Evolutionary conservation across 495 filamentous ascomycete genomes (phyloP), one percentile per base, ranked within the genome.

Genomic region (Penicillium maclennaniae): DNA sequence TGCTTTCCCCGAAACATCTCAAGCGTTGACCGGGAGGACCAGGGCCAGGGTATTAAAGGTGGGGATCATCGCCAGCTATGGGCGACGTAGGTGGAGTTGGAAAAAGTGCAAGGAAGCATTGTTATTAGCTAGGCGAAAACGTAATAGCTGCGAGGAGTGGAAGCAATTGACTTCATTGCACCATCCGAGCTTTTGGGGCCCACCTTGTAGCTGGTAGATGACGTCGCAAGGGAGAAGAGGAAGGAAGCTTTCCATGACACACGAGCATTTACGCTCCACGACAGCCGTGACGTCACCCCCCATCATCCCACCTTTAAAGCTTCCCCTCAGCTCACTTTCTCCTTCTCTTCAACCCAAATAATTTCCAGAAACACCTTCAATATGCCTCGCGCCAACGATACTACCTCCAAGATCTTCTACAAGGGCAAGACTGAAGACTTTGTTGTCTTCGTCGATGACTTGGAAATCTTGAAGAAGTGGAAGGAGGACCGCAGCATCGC

Each of bases 341-440:
- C 43, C 36, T 9, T 41, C 46, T n/a, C 28, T 23, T 54, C 45
- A 51, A 51, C n/a, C 41, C 42, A 51, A 41, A 34, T 21, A 19
- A 45, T 27, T 43, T 27, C 40, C 34, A 17, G 40, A 48, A n/a
- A 15, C 15, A 43, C 42, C 61, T 77, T 41, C 65, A 79, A 44
- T 43, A 96, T 92, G 88, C 65, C 87, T 71, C 87, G 89, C 67
- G 90, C 86, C 75, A 90, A 91, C 78, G 81, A 79, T 47, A 62
- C 68, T 45, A 79, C 84, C 65, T 74, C 74, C 75, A 97, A 95
- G 77, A 81, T 96, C 72, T 84, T 95, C 84, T 92, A 86, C 85
- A 88, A 91, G 79, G 92, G 93, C 77, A 74, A 77, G 48, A 78
- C 81, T 20, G 91, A 97, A 27, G 90, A 96, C 79, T 98, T 92